phyloP scores from a whole-genome alignment of 257 asterid species.

The Echium plantagineum region DNA sequence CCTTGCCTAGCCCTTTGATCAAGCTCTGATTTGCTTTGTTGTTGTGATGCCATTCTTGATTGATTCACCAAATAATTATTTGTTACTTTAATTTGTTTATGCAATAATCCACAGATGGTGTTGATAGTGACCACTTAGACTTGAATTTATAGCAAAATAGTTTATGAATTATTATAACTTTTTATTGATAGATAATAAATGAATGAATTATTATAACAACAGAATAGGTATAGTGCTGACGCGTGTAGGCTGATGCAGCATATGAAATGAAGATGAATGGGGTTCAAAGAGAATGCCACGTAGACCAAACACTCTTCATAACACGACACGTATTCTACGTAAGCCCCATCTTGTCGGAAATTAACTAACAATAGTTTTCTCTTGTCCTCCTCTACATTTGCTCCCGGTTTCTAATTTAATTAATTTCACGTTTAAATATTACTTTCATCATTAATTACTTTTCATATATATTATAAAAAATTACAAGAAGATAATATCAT shows the following conservation, averaged over 20 bases:
- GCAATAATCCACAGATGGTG: neutral
- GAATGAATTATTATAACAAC: neutral
- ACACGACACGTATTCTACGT: neutral
- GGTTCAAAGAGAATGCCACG: neutral
- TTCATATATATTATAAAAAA: no score
- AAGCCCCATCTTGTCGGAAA: neutral
- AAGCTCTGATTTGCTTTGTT: neutral
- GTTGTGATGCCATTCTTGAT: neutral
- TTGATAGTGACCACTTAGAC: neutral
- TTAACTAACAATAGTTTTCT: neutral
- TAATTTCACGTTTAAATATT: no score
- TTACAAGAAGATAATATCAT: no score
- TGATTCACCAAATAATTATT: no score
- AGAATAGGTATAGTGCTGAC: neutral
- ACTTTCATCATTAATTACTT: no score
- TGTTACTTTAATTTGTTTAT: no score
- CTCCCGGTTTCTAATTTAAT: no score
- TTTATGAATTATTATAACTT: no score
- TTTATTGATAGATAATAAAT: no score
- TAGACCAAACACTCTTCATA: neutral
- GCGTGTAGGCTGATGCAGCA: constrained; percentile 1
- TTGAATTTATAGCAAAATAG: neutral
- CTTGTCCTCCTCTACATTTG: no score
- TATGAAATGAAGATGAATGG: neutral
- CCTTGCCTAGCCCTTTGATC: constrained; percentile 3